These are phyloP conservation scores for Withania somnifera DNA, from an alignment of 305 asterid genomes.

Conservation along the genomic window DNA sequence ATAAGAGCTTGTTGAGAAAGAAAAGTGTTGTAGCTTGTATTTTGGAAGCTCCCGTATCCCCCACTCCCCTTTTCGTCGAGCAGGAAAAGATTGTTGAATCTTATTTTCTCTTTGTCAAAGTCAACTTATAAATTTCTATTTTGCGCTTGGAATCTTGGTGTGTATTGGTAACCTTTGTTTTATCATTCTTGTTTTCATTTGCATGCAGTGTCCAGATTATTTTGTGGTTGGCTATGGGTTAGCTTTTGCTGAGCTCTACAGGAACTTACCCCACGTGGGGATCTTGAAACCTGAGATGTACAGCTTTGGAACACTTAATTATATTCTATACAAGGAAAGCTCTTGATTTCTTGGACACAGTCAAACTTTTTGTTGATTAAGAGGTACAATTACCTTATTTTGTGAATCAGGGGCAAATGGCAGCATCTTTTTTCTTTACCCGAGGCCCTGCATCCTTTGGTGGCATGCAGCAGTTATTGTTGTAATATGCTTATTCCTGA, in stretches of 20 bases:
- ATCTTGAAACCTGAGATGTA: slow-evolving; percentile 74
- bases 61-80: background rate
- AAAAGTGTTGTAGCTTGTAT: background rate
- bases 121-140: background rate
- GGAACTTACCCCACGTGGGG: slow-evolving; percentile 84
- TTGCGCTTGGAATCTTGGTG: background rate
- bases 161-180: background rate
- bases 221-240: slow-evolving; percentile 93
- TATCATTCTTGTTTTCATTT: background rate
- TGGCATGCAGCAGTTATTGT: background rate
- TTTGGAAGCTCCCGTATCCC: background rate
- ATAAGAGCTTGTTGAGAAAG: background rate
- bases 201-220: slow-evolving; percentile 67
- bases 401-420: background rate
- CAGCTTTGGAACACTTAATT: background rate
- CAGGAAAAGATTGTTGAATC: background rate
- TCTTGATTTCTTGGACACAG: background rate
- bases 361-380: background rate
- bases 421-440: background rate
- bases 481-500: background rate
- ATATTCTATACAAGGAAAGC: background rate
- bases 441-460: background rate
- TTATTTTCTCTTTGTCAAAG: background rate
- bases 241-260: slow-evolving; percentile 65
- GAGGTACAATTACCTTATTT: background rate